A percentile compares a stretch with the other conserved stretches of the same genome.
Evolutionary conservation across 352 stramenopile genomes (phyloP).

Genomic region (Peronospora tabacina): DNA sequence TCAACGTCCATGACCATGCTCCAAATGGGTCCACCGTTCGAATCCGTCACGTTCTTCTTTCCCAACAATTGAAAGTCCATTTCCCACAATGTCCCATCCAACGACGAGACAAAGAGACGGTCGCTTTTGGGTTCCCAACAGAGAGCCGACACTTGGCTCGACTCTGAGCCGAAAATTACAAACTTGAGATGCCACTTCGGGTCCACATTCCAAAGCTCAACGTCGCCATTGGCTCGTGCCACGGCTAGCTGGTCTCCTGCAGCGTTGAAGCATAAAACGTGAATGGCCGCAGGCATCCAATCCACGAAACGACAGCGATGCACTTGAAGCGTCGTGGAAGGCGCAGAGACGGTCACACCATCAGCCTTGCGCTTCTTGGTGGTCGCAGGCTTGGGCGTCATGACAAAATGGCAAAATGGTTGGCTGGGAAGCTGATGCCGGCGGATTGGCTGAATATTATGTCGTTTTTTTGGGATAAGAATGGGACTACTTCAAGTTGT

Average conservation of each 20-base stretch:
- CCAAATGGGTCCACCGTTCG: slow-evolving; percentile 85
- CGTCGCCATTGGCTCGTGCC: slow-evolving; percentile 66
- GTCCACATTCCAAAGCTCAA: slow-evolving; percentile 68
- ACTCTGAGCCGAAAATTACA: slow-evolving; percentile 51
- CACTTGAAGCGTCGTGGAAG: slow-evolving; percentile 36
- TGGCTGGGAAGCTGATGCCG: background rate
- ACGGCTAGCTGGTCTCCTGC: slow-evolving; percentile 57
- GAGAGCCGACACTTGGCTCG: slow-evolving; percentile 67
- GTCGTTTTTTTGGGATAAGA: background rate
- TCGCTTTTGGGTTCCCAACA: slow-evolving; percentile 35
- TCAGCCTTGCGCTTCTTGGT: slow-evolving; percentile 56
- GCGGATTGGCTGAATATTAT: background rate
- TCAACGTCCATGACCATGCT: slow-evolving; percentile 69
- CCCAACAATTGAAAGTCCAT: slow-evolving; percentile 61
- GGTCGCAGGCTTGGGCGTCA: background rate
- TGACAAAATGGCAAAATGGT: background rate
- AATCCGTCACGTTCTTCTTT: slow-evolving; percentile 78
- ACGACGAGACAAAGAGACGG: slow-evolving; percentile 59
- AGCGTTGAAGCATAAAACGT: slow-evolving; percentile 54
- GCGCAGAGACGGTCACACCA: slow-evolving; percentile 1
- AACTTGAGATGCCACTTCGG: slow-evolving; percentile 69
- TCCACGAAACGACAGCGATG: slow-evolving; percentile 83
- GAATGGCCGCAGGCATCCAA: slow-evolving; percentile 70
- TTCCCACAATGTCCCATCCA: slow-evolving; percentile 77
- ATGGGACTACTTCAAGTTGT: too few species aligned